These are phyloP conservation scores for Fusarium sp. DNA, from an alignment of 2,329 filamentous ascomycete species.

Conservation along the genomic window DNA sequence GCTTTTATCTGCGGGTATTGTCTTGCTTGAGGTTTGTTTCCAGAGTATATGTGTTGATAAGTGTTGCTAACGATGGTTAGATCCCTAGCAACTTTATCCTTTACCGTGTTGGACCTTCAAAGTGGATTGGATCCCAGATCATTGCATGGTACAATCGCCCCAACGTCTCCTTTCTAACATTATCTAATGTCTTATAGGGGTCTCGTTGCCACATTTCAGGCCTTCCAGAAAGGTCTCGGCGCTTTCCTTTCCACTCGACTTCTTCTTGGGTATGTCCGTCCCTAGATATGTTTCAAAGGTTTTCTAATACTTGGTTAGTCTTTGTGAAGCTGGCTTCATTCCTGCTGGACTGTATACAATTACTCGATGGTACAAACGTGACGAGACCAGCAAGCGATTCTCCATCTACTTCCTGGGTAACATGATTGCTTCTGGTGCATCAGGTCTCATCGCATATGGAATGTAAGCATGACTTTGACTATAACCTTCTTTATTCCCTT, in stretches of 20 bases:
- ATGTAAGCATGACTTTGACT: constrained; percentile 22
- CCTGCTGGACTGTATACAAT: constrained; percentile 59
- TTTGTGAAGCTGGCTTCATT: constrained; percentile 51
- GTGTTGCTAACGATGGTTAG: constrained; percentile 2
- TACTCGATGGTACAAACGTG: constrained; percentile 60
- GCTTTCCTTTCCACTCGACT: constrained; percentile 54
- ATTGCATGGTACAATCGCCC: constrained; percentile 46
- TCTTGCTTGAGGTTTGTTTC: constrained; percentile 51
- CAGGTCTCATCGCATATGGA: constrained; percentile 51
- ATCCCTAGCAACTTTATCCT: constrained; percentile 60
- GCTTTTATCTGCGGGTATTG: constrained; percentile 60
- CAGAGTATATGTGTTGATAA: rapidly evolving
- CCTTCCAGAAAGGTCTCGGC: constrained; percentile 49
- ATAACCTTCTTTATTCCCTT: rapidly evolving
- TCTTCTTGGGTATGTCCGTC: constrained; percentile 41
- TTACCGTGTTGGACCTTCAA: constrained; percentile 58
- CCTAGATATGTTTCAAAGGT: rapidly evolving
- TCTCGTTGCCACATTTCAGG: constrained; percentile 52
- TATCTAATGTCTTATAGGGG: constrained; percentile 42
- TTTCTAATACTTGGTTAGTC: constrained; percentile 3
- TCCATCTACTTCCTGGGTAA: constrained; percentile 60
- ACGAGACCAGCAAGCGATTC: constrained; percentile 59
- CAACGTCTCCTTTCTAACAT: background rate
- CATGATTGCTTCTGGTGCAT: constrained; percentile 52
- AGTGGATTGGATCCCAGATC: constrained; percentile 56